Percentiles rank a stretch among this genome's conserved stretches.
Conservation (phyloP, 2,329 filamentous ascomycete genomes). For the Rutstroemia sydowiana region DNA sequence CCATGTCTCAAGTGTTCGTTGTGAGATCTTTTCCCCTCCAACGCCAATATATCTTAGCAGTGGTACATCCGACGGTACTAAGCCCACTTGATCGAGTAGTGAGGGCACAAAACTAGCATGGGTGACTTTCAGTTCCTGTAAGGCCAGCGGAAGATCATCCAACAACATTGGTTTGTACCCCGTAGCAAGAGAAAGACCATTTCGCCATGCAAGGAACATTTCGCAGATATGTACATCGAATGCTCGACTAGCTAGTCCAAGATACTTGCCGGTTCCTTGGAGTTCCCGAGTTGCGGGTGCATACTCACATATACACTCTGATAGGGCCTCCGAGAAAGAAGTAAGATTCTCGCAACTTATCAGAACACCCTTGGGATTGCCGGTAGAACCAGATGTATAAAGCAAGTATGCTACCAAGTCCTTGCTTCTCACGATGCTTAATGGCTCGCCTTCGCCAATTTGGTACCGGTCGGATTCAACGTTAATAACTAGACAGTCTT, state of each 20-base stretch:
- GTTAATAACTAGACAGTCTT: neutral
- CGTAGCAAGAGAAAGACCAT: slow-evolving; percentile 26
- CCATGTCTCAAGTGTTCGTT: neutral
- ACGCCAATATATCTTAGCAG: neutral
- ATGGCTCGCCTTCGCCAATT: neutral
- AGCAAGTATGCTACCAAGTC: slow-evolving; percentile 54
- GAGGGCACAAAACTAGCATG: slow-evolving; percentile 3
- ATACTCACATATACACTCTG: neutral
- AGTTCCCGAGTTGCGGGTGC: neutral
- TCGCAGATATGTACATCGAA: slow-evolving; percentile 30
- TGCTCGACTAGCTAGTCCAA: slow-evolving; percentile 30
- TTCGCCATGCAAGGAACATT: slow-evolving; percentile 29
- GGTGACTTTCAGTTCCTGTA: slow-evolving; percentile 1
- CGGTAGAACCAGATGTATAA: slow-evolving; percentile 74
- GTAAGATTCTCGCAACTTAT: slow-evolving; percentile 7
- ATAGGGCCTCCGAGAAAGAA: neutral
- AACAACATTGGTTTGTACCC: slow-evolving; percentile 10
- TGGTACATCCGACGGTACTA: slow-evolving; percentile 1
- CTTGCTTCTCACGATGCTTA: neutral
- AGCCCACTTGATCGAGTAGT: neutral
- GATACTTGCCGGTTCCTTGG: slow-evolving; percentile 24
- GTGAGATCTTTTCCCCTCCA: slow-evolving; percentile 2
- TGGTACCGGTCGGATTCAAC: neutral
- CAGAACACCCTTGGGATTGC: slow-evolving; percentile 69
- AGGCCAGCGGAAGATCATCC: neutral